Evolutionary conservation across 2,329 filamentous ascomycete species (phyloP).

Genomic region (Coniochaeta sp.): DNA sequence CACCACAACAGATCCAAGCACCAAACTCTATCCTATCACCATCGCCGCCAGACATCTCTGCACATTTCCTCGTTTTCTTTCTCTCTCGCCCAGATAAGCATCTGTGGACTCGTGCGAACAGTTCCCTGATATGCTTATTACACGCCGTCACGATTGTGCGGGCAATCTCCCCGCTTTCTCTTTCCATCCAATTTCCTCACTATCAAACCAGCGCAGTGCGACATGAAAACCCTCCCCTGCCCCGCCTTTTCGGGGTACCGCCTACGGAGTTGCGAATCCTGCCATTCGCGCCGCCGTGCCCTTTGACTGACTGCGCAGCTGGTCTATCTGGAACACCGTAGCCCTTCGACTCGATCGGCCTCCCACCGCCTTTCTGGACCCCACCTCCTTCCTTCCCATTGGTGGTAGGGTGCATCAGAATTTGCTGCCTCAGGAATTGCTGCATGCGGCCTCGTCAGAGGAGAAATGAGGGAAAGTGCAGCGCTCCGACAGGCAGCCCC

Average conservation of each 20-base stretch:
- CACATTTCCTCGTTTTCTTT: not conserved
- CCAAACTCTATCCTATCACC: not conserved
- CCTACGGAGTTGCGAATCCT: not conserved
- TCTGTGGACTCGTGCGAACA: not conserved
- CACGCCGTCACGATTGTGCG: not conserved
- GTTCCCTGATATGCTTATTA: not conserved
- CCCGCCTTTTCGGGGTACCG: not conserved
- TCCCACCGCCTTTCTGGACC: not conserved
- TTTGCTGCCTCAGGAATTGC: not conserved
- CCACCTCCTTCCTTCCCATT: not conserved
- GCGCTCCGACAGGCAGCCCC: not conserved
- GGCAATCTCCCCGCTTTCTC: not conserved
- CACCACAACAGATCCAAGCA: not conserved
- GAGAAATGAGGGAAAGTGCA: not conserved
- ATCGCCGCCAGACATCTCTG: not conserved
- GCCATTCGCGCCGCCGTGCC: not conserved
- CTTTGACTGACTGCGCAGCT: not conserved
- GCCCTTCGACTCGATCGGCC: not conserved
- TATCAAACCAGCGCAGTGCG: not conserved
- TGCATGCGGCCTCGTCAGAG: not conserved
- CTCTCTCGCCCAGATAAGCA: not conserved
- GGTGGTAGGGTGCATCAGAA: not conserved
- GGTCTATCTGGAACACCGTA: not conserved
- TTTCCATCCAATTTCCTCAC: not conserved
- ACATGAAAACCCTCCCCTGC: not conserved